phyloP scores from a whole-genome alignment of 192 early-diverging fungal species.

The Dispira simplex region DNA sequence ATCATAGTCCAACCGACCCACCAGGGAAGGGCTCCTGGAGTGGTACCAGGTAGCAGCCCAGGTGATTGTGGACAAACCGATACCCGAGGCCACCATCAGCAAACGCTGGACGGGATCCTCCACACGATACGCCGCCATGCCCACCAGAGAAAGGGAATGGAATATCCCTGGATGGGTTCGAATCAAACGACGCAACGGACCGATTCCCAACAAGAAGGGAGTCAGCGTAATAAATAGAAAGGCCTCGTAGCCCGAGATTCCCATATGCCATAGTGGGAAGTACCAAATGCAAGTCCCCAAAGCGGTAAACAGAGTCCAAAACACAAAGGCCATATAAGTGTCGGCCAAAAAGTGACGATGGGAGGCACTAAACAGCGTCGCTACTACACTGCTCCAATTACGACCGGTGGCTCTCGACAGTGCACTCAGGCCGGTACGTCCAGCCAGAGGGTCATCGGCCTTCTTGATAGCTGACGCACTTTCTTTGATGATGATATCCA shows the following conservation, averaged over 20 bases:
- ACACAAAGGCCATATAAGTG: conserved; percentile 56
- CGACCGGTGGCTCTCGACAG: not conserved
- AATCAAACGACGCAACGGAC: conserved; percentile 31
- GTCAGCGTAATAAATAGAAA: conserved; percentile 44
- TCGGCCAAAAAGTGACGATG: conserved; percentile 37
- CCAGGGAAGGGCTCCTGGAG: conserved; percentile 25
- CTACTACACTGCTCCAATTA: conserved; percentile 13
- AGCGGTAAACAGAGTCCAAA: conserved; percentile 70
- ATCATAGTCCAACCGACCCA: conserved; percentile 41
- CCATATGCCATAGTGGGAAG: conserved; percentile 77
- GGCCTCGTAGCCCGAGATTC: conserved; percentile 64
- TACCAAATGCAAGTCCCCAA: conserved; percentile 59
- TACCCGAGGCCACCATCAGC: conserved; percentile 35
- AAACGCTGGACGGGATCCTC: conserved; percentile 39
- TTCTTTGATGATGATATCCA: conserved; percentile 18
- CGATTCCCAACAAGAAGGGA: conserved; percentile 40
- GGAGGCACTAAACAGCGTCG: conserved; percentile 26
- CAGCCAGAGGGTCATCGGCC: not conserved
- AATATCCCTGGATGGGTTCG: conserved; percentile 33
- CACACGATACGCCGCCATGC: conserved; percentile 43
- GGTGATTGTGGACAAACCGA: conserved; percentile 35
- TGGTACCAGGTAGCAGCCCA: conserved; percentile 43
- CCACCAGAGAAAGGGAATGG: conserved; percentile 39
- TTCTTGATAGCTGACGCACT: not conserved
- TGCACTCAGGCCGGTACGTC: not conserved